Percentiles rank a stretch among this genome's conserved stretches.
Conservation (phyloP, 495 filamentous ascomycete genomes). For the Penicillium robsamsonii region DNA sequence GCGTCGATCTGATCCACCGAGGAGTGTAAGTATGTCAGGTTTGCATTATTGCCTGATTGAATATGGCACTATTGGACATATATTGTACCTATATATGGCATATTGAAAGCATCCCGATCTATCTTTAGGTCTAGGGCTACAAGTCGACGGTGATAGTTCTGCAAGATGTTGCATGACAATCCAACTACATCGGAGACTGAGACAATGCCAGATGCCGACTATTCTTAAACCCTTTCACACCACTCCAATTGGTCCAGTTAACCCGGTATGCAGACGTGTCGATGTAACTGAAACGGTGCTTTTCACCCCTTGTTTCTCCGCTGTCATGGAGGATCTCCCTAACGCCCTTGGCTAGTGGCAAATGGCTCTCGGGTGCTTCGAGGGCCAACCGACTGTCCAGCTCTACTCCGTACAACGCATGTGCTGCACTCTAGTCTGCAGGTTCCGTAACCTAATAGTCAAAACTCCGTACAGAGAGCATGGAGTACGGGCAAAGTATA, state of each 20-base stretch:
- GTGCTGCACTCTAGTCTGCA: conserved; percentile 8
- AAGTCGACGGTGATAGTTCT: too few species aligned
- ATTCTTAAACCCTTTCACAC: neutral
- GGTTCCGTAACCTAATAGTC: conserved; percentile 5
- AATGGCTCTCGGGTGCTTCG: conserved; percentile 9
- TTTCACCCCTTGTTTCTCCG: conserved; percentile 5
- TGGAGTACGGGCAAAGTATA: neutral
- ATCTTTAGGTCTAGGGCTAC: neutral
- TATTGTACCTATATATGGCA: neutral
- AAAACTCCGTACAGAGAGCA: conserved; percentile 1
- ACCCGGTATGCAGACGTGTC: conserved; percentile 5
- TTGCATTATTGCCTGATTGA: neutral
- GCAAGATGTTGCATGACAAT: neutral
- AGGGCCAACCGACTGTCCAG: conserved; percentile 5
- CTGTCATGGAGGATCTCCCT: conserved; percentile 6
- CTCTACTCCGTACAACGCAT: neutral
- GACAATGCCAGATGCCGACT: conserved; percentile 1
- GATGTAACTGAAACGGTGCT: conserved; percentile 14
- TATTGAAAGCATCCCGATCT: neutral
- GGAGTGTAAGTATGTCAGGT: conserved; percentile 5
- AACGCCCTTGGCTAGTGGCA: conserved; percentile 2
- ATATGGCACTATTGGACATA: neutral
- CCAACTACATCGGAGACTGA: neutral
- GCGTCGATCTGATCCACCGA: conserved; percentile 12
- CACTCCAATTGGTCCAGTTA: neutral